These are phyloP conservation scores for Phalaenopsis aphrodite DNA, from an alignment of 106 monocot genomes.

Conservation along the genomic window DNA sequence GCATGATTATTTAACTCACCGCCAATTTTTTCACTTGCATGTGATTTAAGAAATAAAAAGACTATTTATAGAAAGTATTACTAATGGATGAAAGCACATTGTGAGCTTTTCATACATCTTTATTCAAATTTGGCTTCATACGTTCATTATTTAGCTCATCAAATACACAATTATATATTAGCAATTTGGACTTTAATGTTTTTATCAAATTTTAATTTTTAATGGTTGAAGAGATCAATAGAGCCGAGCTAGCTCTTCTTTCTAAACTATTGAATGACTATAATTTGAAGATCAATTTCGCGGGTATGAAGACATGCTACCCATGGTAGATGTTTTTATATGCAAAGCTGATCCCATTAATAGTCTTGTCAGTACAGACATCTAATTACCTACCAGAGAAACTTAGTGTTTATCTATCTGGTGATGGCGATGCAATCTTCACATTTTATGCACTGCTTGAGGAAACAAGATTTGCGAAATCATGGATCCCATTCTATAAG, in stretches of 20 bases:
- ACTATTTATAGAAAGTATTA: no score
- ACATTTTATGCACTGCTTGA: slow-evolving; percentile 78
- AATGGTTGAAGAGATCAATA: no score
- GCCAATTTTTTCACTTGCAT: no score
- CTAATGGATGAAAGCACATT: no score
- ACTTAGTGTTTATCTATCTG: slow-evolving; percentile 61
- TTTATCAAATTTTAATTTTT: no score
- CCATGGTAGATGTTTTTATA: slow-evolving; percentile 56
- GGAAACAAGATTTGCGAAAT: slow-evolving; percentile 54
- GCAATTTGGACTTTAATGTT: no score
- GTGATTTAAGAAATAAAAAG: no score
- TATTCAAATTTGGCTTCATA: no score
- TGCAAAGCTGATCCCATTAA: slow-evolving; percentile 66
- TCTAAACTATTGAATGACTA: not conserved
- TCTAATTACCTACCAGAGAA: slow-evolving; percentile 68
- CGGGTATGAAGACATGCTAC: slow-evolving; percentile 39
- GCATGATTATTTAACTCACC: no score
- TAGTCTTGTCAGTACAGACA: slow-evolving; percentile 67
- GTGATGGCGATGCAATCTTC: slow-evolving; percentile 63
- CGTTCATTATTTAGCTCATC: not conserved
- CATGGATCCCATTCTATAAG: slow-evolving; percentile 72
- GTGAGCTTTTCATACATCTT: no score
- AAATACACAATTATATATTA: not conserved
- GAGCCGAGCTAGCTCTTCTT: no score
- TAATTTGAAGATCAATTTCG: not conserved